Evolutionary conservation across 257 asterid species (phyloP), one percentile per base, ranked within the genome.

Genomic region (Gynochthodes officinalis): DNA sequence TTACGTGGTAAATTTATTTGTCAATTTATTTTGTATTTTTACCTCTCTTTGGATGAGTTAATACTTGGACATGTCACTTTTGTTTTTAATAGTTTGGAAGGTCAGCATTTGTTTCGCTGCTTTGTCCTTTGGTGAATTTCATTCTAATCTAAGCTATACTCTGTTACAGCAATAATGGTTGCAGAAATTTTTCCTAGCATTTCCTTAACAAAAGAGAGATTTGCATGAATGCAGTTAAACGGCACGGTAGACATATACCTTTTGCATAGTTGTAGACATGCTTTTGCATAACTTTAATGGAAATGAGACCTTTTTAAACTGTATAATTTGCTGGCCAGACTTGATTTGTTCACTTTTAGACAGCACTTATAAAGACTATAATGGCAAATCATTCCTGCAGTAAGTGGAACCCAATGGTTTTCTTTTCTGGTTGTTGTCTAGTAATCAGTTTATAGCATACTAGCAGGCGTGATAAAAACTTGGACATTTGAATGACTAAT

Each of bases 1-100:
- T 71, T 95, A 78, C 88, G 90, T 60, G 98, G 99, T 94, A 77
- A 76, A 39, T 11, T 69, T 48, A n/a, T 55, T 42, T 74, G 32
- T 68, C 23, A 43, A 67, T 52, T 19, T 48, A 13, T 39, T 70
- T 68, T 27, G 37, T 30, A 11, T 60, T 39, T 60, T 60, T 61
- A 30, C 13, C 66, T n/a, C 5, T 18, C 54, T 50, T 66, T 44
- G 52, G 12, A 33, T 37, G 11, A 30, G n/a, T 25, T n/a, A 61
- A 64, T 46, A 15, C 27, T 44, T 4, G 8, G 49, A n/a, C 46
- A 52, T 5, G 0, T 67, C 27, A 6, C 62, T 49, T 33, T 11
- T 46, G 19, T 1, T 55, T n/a, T 28, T 28, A 21, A 40, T n/a
- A 1, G 52, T 39, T 39, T 44, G 21, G 46, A 68, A 0, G 23